Evolutionary conservation across 23 red algal species (phyloP).

Genomic region (Gracilaria domingensis): DNA sequence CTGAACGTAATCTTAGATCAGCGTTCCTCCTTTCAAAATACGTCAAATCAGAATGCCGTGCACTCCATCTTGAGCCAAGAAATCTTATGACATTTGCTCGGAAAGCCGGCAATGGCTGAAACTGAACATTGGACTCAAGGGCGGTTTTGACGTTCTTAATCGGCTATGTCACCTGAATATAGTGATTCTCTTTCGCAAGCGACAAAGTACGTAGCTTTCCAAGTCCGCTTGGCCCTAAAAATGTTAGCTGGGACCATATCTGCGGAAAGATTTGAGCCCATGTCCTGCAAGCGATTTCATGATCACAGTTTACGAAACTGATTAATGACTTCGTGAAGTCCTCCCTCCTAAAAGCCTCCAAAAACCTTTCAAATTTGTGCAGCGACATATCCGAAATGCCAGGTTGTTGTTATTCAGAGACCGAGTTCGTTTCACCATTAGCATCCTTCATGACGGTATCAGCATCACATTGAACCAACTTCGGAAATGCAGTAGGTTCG

Average conservation of each 20-base stretch:
- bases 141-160: conserved; percentile 74
- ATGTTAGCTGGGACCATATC: conserved; percentile 58
- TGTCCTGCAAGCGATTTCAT: conserved; percentile 36
- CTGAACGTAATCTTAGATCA: conserved; percentile 1
- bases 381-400: neutral
- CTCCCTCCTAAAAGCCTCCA: neutral
- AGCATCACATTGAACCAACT: neutral
- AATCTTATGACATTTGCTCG: conserved; percentile 61
- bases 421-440: neutral
- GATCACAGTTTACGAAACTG: conserved; percentile 72
- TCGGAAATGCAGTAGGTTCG: conserved; percentile 21
- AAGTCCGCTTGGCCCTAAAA: conserved; percentile 39
- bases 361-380: neutral
- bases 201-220: conserved; percentile 52
- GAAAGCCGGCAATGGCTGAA: conserved; percentile 47
- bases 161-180: conserved; percentile 71
- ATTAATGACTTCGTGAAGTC: conserved; percentile 64
- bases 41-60: conserved; percentile 74
- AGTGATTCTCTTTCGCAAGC: conserved; percentile 84
- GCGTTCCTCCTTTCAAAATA: conserved; percentile 66
- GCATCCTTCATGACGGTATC: conserved; percentile 13
- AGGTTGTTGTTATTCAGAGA: neutral
- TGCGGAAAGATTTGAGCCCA: conserved; percentile 74
- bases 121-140: conserved; percentile 64
- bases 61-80: conserved; percentile 85